A percentile compares a stretch with the other conserved stretches of the same genome.
Conservation (phyloP, 208 protist genomes). For the Sergeia podlipaevii region DNA sequence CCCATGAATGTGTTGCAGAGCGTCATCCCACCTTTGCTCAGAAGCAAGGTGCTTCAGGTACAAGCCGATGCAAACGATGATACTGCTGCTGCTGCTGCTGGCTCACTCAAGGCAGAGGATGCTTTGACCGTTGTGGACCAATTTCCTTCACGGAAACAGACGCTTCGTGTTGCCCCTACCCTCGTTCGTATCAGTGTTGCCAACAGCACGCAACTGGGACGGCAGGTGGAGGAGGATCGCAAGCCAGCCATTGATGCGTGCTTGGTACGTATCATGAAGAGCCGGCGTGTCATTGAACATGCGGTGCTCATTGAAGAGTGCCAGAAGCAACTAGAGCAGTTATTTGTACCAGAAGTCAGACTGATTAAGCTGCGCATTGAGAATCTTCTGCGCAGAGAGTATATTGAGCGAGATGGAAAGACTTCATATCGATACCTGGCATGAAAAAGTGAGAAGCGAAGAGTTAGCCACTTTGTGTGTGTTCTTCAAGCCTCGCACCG, state of each 20-base stretch:
- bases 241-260: constrained; percentile 77
- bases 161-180: constrained; percentile 45
- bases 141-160: constrained; percentile 47
- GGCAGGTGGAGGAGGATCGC: constrained; percentile 66
- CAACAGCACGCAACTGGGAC: constrained; percentile 33
- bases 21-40: constrained; percentile 41
- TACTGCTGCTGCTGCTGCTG: not conserved
- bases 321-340: constrained; percentile 48
- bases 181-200: constrained; percentile 32
- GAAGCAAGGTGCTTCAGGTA: constrained; percentile 29
- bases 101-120: constrained; percentile 26
- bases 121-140: constrained; percentile 56
- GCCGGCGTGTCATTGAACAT: constrained; percentile 58
- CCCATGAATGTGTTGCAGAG: constrained; percentile 34
- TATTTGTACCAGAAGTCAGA: constrained; percentile 66
- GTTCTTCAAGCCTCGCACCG: not conserved
- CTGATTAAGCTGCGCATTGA: constrained; percentile 87
- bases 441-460: not conserved
- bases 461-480: not conserved
- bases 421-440: not conserved
- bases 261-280: constrained; percentile 87
- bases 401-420: constrained; percentile 69
- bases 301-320: constrained; percentile 68
- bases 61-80: not conserved
- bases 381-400: constrained; percentile 78